These are phyloP conservation scores for Termitomyces sp. DNA, from an alignment of 768 basidiomycete genomes.

Conservation along the genomic window DNA sequence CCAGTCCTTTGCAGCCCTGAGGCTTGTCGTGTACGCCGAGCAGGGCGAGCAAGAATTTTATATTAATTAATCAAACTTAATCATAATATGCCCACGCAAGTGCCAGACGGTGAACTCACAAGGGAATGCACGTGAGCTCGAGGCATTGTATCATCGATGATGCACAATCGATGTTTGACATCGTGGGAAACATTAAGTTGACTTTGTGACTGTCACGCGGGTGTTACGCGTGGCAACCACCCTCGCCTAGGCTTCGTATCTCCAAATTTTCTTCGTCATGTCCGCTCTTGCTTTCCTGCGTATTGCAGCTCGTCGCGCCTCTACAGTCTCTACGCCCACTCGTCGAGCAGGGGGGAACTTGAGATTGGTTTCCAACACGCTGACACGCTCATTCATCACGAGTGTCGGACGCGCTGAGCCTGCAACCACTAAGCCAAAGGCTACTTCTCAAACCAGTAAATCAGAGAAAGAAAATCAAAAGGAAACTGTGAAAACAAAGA, in stretches of 20 bases:
- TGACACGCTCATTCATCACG: slow-evolving; percentile 16
- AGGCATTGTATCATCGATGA: too few species aligned
- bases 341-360: neutral
- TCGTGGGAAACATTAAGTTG: neutral
- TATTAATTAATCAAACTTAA: too few species aligned
- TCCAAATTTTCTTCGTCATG: slow-evolving; percentile 3
- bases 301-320: slow-evolving; percentile 7
- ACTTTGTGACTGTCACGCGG: neutral
- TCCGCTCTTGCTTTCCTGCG: slow-evolving; percentile 8
- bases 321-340: neutral
- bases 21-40: slow-evolving; percentile 60
- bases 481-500: slow-evolving; percentile 1
- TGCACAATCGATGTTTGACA: too few species aligned
- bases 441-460: neutral
- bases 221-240: neutral
- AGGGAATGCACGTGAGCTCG: too few species aligned
- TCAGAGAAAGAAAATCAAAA: slow-evolving; percentile 1
- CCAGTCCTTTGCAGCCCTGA: slow-evolving; percentile 72
- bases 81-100: too few species aligned
- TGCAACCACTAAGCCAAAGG: neutral
- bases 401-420: slow-evolving; percentile 8
- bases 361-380: slow-evolving; percentile 4
- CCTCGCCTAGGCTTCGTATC: neutral
- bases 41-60: too few species aligned
- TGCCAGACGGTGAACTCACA: too few species aligned